A percentile compares a stretch with the other conserved stretches of the same genome.
These are phyloP conservation scores for Aciculosporium take DNA, from an alignment of 2,329 filamentous ascomycete species.

Conservation along the genomic window DNA sequence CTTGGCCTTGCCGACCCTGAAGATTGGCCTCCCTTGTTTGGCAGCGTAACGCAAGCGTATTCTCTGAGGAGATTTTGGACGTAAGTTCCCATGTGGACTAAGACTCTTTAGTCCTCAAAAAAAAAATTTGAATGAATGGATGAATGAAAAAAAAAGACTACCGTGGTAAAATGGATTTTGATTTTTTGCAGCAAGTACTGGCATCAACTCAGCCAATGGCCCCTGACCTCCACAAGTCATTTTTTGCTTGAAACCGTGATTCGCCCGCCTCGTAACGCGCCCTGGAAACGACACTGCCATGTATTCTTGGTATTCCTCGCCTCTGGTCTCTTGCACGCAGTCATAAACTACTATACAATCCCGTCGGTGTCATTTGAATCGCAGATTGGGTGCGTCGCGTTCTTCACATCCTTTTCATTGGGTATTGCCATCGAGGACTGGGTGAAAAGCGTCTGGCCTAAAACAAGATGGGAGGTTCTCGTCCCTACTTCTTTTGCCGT, in stretches of 20 bases:
- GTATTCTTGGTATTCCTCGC: neutral
- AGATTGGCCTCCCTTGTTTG: neutral
- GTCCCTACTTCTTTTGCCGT: too few species aligned
- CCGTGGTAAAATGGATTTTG: neutral
- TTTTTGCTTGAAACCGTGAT: neutral
- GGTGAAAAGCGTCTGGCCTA: neutral
- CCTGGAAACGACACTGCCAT: neutral
- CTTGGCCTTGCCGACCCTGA: neutral
- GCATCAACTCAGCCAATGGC: neutral
- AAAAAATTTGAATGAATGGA: too few species aligned
- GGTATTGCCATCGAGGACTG: neutral
- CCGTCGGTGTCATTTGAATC: neutral
- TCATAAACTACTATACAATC: neutral
- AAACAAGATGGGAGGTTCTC: neutral
- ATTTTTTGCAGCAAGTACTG: neutral
- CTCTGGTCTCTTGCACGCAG: constrained; percentile 1
- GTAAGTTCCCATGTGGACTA: neutral
- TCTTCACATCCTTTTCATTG: neutral
- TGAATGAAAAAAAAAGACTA: too few species aligned
- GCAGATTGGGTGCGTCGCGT: neutral
- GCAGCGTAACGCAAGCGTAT: neutral
- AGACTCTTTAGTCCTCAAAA: too few species aligned
- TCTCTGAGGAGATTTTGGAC: neutral
- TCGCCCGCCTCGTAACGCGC: neutral
- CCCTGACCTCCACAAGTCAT: neutral